Evolutionary conservation across 176 grass and related monocot genomes (phyloP).

Genomic region (Eremochloa ophiuroides): DNA sequence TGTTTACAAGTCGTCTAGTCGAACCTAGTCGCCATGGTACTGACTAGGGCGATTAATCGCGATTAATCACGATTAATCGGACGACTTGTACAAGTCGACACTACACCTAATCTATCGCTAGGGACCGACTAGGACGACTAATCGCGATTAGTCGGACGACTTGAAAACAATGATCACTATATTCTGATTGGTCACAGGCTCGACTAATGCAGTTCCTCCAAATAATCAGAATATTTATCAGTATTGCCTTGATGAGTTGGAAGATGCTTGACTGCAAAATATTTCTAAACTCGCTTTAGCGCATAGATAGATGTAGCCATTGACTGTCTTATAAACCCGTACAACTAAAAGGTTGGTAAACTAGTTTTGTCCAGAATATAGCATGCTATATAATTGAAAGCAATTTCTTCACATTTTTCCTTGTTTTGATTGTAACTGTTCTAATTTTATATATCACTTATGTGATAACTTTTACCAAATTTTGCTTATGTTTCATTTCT

Average conservation of each 20-base stretch:
- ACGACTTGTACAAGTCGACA: too few relatives aligned
- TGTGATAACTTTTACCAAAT: not conserved
- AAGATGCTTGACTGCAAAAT: not conserved
- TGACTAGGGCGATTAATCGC: too few relatives aligned
- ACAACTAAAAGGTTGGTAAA: not conserved
- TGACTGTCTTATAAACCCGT: not conserved
- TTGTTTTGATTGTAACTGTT: conserved; percentile 8
- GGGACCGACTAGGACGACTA: too few relatives aligned
- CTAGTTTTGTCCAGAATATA: not conserved
- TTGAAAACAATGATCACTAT: too few relatives aligned
- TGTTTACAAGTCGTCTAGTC: too few relatives aligned
- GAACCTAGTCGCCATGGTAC: too few relatives aligned
- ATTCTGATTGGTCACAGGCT: not conserved
- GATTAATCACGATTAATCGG: too few relatives aligned
- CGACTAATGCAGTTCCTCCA: not conserved
- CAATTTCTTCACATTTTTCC: not conserved
- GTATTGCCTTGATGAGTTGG: not conserved
- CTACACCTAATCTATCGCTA: too few relatives aligned
- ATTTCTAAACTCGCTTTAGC: not conserved
- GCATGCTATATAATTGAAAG: not conserved
- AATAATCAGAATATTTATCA: not conserved
- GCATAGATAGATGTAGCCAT: not conserved
- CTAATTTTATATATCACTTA: not conserved
- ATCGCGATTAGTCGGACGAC: too few relatives aligned
- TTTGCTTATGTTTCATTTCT: not conserved